These are phyloP conservation scores for Irpex rosettiformis DNA, from an alignment of 1,284 basidiomycete genomes.

Conservation along the genomic window DNA sequence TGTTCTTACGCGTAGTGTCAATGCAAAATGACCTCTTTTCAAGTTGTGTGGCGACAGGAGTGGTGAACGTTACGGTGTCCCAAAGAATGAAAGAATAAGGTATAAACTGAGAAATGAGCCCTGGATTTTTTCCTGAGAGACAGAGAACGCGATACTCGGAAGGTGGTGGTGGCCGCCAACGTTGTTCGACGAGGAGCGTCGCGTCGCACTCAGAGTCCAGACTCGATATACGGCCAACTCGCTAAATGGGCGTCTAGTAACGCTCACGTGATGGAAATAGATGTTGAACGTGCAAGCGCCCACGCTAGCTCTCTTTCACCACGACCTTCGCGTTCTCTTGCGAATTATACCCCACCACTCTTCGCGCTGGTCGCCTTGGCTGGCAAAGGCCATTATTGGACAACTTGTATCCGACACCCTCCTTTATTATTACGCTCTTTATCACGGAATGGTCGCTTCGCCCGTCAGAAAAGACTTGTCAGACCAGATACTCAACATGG, in stretches of 20 bases:
- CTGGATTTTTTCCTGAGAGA: not conserved
- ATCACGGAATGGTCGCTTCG: conserved; percentile 13
- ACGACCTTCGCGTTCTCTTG: not conserved
- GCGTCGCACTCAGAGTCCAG: not conserved
- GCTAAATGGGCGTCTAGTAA: conserved; percentile 1
- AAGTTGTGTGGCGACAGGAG: not conserved
- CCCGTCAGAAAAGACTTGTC: conserved; percentile 6
- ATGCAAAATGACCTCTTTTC: not conserved
- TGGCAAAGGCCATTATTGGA: not conserved
- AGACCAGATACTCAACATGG: not conserved
- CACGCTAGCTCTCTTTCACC: not conserved
- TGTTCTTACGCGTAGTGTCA: not conserved
- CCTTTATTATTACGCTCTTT: conserved; percentile 19
- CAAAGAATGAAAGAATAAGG: not conserved
- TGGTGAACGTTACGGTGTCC: not conserved
- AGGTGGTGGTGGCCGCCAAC: not conserved
- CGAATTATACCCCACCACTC: conserved; percentile 3
- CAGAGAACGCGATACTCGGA: not conserved
- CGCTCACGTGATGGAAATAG: not conserved
- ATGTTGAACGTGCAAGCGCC: conserved; percentile 1
- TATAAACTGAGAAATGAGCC: not conserved
- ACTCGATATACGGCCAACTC: not conserved
- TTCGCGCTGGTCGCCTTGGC: conserved; percentile 18
- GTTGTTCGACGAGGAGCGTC: not conserved
- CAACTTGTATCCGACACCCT: not conserved